Percentiles rank a stretch among this genome's conserved stretches.
Conservation (phyloP, 768 basidiomycete species). For the Amanita fuliginea region DNA sequence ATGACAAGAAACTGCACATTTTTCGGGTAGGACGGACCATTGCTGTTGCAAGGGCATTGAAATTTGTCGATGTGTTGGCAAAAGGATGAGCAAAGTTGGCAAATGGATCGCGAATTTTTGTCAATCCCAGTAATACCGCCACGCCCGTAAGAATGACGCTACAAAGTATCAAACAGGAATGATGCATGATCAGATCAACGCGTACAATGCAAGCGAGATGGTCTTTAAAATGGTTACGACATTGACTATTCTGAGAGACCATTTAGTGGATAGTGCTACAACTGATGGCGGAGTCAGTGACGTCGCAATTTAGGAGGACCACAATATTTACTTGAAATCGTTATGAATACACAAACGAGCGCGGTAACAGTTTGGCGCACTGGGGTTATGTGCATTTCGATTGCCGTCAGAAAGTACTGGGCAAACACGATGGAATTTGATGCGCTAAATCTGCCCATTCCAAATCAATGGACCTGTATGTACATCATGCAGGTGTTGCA, state of each 20-base stretch:
- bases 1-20: background rate
- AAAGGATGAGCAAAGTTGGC: constrained; percentile 47
- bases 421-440: constrained; percentile 27
- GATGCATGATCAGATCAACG: background rate
- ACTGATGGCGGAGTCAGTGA: constrained; percentile 9
- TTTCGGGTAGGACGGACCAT: constrained; percentile 13
- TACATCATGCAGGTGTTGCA: constrained; percentile 6
- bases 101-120: constrained; percentile 40
- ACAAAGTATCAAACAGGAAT: background rate
- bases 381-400: constrained; percentile 19
- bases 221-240: constrained; percentile 20
- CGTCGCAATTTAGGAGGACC: background rate
- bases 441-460: constrained; percentile 17
- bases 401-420: constrained; percentile 23
- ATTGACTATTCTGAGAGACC: constrained; percentile 22
- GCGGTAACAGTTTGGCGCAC: constrained; percentile 17
- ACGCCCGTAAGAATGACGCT: constrained; percentile 42
- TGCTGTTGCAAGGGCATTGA: constrained; percentile 30
- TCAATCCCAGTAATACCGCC: constrained; percentile 47
- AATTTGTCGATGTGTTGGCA: constrained; percentile 32
- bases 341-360: constrained; percentile 15
- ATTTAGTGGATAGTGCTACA: constrained; percentile 24
- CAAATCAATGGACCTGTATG: background rate
- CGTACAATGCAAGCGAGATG: constrained; percentile 18
- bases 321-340: constrained; percentile 14